These are phyloP conservation scores for Trichoderma brevicompactum DNA, from an alignment of 2,329 filamentous ascomycete genomes.

Conservation along the genomic window DNA sequence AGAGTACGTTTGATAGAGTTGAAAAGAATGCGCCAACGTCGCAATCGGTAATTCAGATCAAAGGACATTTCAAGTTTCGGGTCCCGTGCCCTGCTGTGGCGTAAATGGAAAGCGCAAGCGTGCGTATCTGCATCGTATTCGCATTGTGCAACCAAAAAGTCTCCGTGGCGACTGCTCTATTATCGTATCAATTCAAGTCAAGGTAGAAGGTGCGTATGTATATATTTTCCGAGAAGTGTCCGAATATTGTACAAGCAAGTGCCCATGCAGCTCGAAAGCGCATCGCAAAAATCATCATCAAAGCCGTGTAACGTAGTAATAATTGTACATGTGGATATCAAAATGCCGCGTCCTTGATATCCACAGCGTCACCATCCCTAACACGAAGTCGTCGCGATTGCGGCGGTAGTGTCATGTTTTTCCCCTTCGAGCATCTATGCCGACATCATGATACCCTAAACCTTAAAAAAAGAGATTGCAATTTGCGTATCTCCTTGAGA, in stretches of 20 bases:
- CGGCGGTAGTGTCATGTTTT: too few species aligned
- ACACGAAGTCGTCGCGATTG: not conserved
- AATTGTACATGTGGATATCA: conserved; percentile 4
- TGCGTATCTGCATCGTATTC: conserved; percentile 18
- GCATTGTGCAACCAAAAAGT: not conserved
- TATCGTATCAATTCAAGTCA: too few species aligned
- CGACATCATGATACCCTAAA: not conserved
- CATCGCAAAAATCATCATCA: not conserved
- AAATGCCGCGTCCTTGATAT: not conserved
- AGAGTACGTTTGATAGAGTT: conserved; percentile 6
- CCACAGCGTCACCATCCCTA: not conserved
- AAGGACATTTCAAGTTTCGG: not conserved
- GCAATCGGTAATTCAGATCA: not conserved
- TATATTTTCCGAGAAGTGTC: not conserved
- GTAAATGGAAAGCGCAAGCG: not conserved
- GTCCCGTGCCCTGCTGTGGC: not conserved
- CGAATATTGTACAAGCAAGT: conserved; percentile 15
- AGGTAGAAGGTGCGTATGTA: not conserved
- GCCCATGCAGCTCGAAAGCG: not conserved
- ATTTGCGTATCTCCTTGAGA: too few species aligned
- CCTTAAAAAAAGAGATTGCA: not conserved
- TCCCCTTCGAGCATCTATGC: not conserved
- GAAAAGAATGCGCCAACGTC: not conserved
- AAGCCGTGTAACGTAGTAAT: not conserved
- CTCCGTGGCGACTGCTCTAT: too few species aligned